Percentiles rank a stretch among this genome's conserved stretches.
Conservation (phyloP, 257 asterid genomes). For the Solanum pennellii region DNA sequence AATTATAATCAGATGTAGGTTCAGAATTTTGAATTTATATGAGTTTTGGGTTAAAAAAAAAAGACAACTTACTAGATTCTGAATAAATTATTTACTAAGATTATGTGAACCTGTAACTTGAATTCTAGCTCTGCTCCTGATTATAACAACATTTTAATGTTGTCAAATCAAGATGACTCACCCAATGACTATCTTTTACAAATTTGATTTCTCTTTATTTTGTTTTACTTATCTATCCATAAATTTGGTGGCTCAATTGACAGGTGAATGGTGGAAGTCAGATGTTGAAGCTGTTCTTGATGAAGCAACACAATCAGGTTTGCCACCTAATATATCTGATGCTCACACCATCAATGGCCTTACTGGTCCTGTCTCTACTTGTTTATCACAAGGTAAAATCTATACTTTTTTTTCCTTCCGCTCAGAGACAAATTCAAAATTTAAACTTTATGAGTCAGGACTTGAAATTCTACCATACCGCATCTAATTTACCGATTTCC, state of each 20-base stretch:
- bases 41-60: background rate
- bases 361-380: conserved; percentile 29
- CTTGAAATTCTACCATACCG: background rate
- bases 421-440: background rate
- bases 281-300: conserved; percentile 60
- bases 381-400: conserved; percentile 16
- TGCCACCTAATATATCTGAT: conserved; percentile 63
- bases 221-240: background rate
- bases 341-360: conserved; percentile 67
- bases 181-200: background rate
- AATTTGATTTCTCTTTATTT: background rate
- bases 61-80: background rate
- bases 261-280: conserved; percentile 93
- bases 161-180: background rate
- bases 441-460: background rate
- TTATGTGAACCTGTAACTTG: background rate
- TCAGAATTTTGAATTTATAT: background rate
- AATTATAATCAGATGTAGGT: background rate
- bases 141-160: background rate
- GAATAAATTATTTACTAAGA: no score
- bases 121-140: background rate
- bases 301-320: conserved; percentile 39
- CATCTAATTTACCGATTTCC: background rate
- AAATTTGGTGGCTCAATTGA: background rate
- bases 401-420: accelerated